Evolutionary conservation across 257 asterid genomes (phyloP), one percentile per base, ranked within the genome.

Genomic region (Forsythia suspensa): DNA sequence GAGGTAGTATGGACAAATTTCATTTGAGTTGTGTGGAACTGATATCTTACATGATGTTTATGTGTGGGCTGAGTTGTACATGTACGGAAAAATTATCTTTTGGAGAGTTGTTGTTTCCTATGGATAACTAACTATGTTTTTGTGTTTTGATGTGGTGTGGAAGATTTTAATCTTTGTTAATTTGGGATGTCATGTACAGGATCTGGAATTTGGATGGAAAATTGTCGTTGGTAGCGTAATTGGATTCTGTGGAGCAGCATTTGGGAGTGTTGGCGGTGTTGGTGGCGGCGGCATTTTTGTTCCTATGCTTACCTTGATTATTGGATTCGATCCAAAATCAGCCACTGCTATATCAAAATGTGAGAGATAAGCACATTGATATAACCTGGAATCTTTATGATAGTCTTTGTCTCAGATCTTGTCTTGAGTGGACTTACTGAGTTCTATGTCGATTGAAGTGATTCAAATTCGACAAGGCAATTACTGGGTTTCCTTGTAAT

Each of bases 201-300:
- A 92, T 38, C 44, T 95, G 86, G 71, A 88, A 85, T 92, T 95
- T 80, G 90, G 85, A 79, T 95, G 98, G 98, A 18, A 88, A 84
- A 85, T 90, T 36, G 63, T 95, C 75, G 70, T 90, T 55, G 99
- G 98, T 39, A 88, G 90, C 87, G 79, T 93, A 34, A 82, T 95
- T 88, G 99, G 97, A 87, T 95, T 95, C 92, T 80, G 88, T 76
- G 99, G 99, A 77, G 99, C 98, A 51, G 96, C 99, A 70, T 93
- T 95, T 79, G 99, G 99, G 72, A 95, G 99, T 70, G 99, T 95
- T 1, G 99, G 99, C 13, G 99, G 99, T 65, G 98, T 95, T 75
- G 99, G 99, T 0, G 99, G 99, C 1, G 99, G 99, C 3, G 99
- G 99, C 78, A 95, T 95, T 79, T 95, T 90, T 3, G 98, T 95